phyloP scores from a whole-genome alignment of 148 eudicot species.

The Camellia lanceoleosa region DNA sequence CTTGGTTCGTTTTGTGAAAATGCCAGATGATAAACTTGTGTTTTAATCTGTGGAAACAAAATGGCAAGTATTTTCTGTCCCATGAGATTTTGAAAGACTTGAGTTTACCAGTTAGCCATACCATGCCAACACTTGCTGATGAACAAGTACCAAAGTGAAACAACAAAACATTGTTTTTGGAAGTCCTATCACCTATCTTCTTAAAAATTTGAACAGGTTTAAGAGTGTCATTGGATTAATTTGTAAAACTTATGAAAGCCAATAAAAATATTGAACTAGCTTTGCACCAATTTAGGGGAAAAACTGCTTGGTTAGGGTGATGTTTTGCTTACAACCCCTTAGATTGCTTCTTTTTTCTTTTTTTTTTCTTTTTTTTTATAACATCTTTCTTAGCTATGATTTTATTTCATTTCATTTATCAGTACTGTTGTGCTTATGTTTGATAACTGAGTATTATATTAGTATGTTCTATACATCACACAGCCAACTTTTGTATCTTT shows the following conservation, averaged over 20 bases:
- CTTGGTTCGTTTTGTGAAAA: neutral
- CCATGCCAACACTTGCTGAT: neutral
- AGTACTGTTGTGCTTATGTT: neutral
- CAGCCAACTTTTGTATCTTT: slow-evolving; percentile 1
- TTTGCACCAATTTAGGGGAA: neutral
- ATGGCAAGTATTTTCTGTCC: neutral
- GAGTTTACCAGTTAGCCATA: neutral
- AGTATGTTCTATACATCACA: neutral
- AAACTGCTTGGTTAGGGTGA: neutral
- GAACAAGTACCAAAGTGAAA: neutral
- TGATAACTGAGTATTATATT: neutral
- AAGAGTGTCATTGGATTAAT: neutral
- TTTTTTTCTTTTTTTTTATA: too few species aligned
- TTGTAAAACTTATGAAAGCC: neutral
- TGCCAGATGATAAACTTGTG: neutral
- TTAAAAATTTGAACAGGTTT: neutral
- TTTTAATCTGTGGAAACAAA: neutral
- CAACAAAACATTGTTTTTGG: neutral
- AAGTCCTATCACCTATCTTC: neutral
- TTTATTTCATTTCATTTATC: too few species aligned
- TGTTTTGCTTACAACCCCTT: neutral
- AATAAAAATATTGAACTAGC: neutral
- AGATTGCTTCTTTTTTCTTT: too few species aligned
- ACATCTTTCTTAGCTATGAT: neutral
- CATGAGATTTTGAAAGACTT: neutral